These are phyloP conservation scores for Coniophora puteana DNA, from an alignment of 1,284 basidiomycete species.

Conservation along the genomic window DNA sequence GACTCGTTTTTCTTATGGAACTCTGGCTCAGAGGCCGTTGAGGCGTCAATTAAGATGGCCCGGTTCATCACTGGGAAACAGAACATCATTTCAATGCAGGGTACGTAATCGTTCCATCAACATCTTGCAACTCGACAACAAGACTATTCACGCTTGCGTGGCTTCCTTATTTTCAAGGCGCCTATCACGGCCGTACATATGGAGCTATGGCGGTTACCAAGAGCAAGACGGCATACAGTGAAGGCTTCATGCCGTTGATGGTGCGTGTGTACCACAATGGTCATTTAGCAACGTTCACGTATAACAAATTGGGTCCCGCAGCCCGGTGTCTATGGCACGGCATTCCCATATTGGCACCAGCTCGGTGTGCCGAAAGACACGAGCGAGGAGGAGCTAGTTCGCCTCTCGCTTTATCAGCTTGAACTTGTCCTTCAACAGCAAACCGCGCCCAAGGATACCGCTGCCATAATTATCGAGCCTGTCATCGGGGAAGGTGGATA, in stretches of 20 bases:
- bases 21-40: constrained; percentile 89
- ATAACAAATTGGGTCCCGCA: constrained; percentile 32
- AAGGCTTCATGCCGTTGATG: constrained; percentile 80
- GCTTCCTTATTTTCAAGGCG: constrained; percentile 45
- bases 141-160: neutral
- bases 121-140: neutral
- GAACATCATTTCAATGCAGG: constrained; percentile 91
- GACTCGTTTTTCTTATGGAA: constrained; percentile 97
- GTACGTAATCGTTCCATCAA: constrained; percentile 36
- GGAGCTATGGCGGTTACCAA: constrained; percentile 87
- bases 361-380: constrained; percentile 63
- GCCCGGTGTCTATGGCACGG: constrained; percentile 81
- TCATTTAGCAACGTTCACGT: no score
- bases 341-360: constrained; percentile 96
- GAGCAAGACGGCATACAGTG: constrained; percentile 89
- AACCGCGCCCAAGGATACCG: constrained; percentile 81
- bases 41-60: constrained; percentile 81
- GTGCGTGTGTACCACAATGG: constrained; percentile 43
- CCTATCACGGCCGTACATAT: constrained; percentile 84
- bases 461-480: constrained; percentile 90
- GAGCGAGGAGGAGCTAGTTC: constrained; percentile 61
- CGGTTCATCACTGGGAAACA: constrained; percentile 74
- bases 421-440: constrained; percentile 84
- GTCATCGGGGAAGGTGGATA: constrained; percentile 95
- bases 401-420: constrained; percentile 77